A percentile compares a stretch with the other conserved stretches of the same genome.
Evolutionary conservation across 2,329 filamentous ascomycete species (phyloP).

Genomic region (Didymella glomerata): DNA sequence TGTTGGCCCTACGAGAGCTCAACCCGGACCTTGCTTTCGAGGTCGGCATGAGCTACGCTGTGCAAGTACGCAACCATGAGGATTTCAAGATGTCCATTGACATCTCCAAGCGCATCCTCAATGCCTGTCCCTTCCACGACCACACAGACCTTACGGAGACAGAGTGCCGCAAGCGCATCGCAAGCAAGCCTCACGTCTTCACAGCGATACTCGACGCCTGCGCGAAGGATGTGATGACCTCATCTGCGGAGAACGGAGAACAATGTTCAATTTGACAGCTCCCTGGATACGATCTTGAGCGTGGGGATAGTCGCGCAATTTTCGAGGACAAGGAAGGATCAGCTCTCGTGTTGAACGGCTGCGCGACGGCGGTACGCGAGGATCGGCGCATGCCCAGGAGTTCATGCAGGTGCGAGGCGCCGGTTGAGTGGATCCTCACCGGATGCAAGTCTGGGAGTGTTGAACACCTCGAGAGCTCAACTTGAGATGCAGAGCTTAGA

Average conservation of each 20-base stretch:
- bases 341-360: not conserved
- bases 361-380: conserved; percentile 11
- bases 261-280: not conserved
- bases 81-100: not conserved
- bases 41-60: not conserved
- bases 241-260: not conserved
- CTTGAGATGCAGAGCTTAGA: not conserved
- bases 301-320: not conserved
- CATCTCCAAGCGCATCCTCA: not conserved
- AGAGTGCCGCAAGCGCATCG: not conserved
- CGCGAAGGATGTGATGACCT: not conserved
- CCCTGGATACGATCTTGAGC: not conserved
- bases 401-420: conserved; percentile 16
- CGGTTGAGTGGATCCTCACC: conserved; percentile 24
- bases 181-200: not conserved
- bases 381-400: conserved; percentile 13
- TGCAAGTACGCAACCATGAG: not conserved
- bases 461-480: not conserved
- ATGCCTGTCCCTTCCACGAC: not conserved
- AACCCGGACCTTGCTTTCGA: not conserved
- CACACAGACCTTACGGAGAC: not conserved
- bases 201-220: not conserved
- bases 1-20: not conserved
- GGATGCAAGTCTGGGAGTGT: conserved; percentile 11
- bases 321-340: not conserved